phyloP scores from a whole-genome alignment of 805 yeast species.

The Barnettozyma sp. region DNA sequence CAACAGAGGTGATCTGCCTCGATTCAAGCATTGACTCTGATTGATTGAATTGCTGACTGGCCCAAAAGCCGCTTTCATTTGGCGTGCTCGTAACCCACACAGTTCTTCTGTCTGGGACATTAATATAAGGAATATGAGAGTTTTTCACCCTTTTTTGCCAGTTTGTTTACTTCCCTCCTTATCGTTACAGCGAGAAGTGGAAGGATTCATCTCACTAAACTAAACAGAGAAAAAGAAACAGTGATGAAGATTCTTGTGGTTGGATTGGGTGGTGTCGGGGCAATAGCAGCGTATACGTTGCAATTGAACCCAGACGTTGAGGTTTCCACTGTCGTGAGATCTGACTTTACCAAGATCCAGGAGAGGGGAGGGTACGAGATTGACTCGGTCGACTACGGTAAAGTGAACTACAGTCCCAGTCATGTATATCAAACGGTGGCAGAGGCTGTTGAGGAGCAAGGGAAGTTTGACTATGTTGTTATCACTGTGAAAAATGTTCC shows the following conservation, averaged over 20 bases:
- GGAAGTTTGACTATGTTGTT: conserved; percentile 48
- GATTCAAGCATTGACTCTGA: background rate
- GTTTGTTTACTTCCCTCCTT: too few species aligned
- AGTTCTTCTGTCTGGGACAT: too few species aligned
- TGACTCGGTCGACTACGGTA: conserved; percentile 53
- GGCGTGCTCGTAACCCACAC: too few species aligned
- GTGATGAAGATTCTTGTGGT: conserved; percentile 52
- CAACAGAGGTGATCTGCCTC: background rate
- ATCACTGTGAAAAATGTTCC: conserved; percentile 62
- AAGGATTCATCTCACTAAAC: background rate
- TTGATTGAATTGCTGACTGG: too few species aligned
- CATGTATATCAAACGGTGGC: conserved; percentile 31
- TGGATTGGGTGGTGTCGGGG: conserved; percentile 81
- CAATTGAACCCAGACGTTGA: conserved; percentile 38
- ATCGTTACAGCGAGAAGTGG: too few species aligned
- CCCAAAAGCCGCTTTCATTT: too few species aligned
- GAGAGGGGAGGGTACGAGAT: conserved; percentile 49
- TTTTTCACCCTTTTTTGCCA: too few species aligned
- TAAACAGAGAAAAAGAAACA: conserved; percentile 14
- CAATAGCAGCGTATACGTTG: conserved; percentile 60
- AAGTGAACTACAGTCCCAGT: conserved; percentile 44
- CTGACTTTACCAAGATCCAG: conserved; percentile 45
- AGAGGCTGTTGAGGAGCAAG: conserved; percentile 24
- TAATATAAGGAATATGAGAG: too few species aligned
- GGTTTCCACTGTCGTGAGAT: conserved; percentile 53